These are phyloP conservation scores for Tanacetum coccineum DNA, from an alignment of 129 eudicot species.

Conservation along the genomic window DNA sequence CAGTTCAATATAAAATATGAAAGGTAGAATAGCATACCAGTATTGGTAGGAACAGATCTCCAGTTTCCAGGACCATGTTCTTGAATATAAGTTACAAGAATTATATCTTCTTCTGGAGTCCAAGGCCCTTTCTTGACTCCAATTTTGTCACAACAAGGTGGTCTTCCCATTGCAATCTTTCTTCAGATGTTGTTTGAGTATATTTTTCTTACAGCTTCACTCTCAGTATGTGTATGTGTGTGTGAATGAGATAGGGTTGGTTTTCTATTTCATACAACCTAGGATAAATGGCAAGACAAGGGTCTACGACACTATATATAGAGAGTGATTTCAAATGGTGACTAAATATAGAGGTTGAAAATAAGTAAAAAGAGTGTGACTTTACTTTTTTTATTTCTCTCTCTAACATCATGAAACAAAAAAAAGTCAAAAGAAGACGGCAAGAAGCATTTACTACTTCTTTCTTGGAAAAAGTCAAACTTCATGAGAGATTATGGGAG, in stretches of 20 bases:
- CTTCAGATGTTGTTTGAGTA: conserved; percentile 2
- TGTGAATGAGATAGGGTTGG: not conserved
- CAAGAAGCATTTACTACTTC: conserved; percentile 23
- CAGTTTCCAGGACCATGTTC: conserved; percentile 49
- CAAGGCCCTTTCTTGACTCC: conserved; percentile 49
- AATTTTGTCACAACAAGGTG: conserved; percentile 41
- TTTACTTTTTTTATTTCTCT: conserved; percentile 18
- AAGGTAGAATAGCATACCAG: conserved; percentile 24
- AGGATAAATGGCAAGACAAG: not conserved
- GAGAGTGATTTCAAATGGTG: not conserved
- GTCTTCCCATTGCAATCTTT: conserved; percentile 43
- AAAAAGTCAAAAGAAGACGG: conserved; percentile 34
- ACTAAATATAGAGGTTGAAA: not conserved
- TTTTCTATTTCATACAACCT: not conserved
- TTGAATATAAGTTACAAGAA: conserved; percentile 42
- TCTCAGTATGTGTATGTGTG: conserved; percentile 21
- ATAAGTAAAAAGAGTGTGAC: not conserved
- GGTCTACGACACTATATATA: not conserved
- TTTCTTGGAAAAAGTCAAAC: conserved; percentile 30
- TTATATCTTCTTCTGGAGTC: conserved; percentile 49
- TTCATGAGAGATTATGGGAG: conserved; percentile 9
- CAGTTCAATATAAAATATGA: too few species aligned
- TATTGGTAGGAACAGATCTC: conserved; percentile 45
- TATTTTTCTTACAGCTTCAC: conserved; percentile 1
- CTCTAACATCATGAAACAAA: conserved; percentile 21